Evolutionary conservation across 331 rosid genomes (phyloP).

Genomic region (Ulmus americana): DNA sequence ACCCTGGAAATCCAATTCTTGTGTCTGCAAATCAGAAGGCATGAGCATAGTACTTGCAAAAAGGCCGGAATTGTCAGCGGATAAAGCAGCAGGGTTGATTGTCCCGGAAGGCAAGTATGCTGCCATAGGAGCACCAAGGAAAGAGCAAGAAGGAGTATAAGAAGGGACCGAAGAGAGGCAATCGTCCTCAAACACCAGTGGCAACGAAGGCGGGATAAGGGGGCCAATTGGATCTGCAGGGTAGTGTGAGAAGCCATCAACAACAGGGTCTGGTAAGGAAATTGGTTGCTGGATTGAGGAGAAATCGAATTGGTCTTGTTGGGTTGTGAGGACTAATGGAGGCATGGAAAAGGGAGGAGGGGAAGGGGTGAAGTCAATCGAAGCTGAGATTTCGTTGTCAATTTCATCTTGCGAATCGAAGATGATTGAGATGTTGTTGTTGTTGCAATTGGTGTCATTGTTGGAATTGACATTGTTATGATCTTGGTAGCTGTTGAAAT

Average conservation of each 20-base stretch:
- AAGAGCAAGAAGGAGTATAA: slow-evolving; percentile 65
- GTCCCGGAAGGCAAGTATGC: slow-evolving; percentile 51
- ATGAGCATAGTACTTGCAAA: slow-evolving; percentile 51
- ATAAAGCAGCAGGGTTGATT: slow-evolving; percentile 41
- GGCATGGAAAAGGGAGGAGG: slow-evolving; percentile 48
- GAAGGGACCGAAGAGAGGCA: slow-evolving; percentile 76
- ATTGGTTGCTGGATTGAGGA: slow-evolving; percentile 43
- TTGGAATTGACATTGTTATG: slow-evolving; percentile 32
- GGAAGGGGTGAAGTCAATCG: slow-evolving; percentile 68
- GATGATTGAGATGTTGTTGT: slow-evolving; percentile 46
- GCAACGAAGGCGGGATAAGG: slow-evolving; percentile 42
- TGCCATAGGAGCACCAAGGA: slow-evolving; percentile 47
- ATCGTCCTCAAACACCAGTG: slow-evolving; percentile 61
- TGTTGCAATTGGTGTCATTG: slow-evolving; percentile 27
- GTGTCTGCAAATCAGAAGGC: slow-evolving; percentile 61
- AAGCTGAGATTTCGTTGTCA: slow-evolving; percentile 83
- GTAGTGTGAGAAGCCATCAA: slow-evolving; percentile 57
- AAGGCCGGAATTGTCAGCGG: slow-evolving; percentile 56
- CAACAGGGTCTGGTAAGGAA: slow-evolving; percentile 39
- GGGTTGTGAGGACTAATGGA: slow-evolving; percentile 32
- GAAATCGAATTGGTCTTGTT: slow-evolving; percentile 50
- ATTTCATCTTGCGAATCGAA: slow-evolving; percentile 75
- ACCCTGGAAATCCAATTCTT: slow-evolving; percentile 76
- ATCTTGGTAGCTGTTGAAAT: slow-evolving; percentile 30
- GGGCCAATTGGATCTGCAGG: slow-evolving; percentile 35